Conservation (phyloP, 495 filamentous ascomycete species). For the Mytilinidion resinicola region DNA sequence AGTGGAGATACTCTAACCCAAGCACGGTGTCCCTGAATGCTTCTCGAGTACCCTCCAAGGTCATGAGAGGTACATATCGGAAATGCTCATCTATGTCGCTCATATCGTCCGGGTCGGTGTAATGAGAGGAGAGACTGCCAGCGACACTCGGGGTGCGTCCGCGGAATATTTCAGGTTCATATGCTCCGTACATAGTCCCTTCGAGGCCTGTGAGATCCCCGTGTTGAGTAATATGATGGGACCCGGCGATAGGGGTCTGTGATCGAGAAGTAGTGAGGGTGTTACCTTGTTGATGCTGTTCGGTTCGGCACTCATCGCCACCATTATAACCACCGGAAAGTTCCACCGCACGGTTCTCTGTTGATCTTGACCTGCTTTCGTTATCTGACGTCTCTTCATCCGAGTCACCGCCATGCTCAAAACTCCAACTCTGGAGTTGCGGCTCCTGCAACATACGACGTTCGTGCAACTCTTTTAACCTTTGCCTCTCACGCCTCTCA, state of each 20-base stretch:
- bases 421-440: conserved; percentile 55
- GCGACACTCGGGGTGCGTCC: conserved; percentile 56
- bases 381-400: conserved; percentile 39
- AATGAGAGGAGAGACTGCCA: conserved; percentile 51
- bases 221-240: conserved; percentile 35
- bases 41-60: conserved; percentile 72
- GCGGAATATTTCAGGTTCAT: conserved; percentile 47
- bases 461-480: conserved; percentile 15
- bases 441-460: neutral
- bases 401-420: conserved; percentile 69
- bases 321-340: neutral
- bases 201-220: conserved; percentile 54
- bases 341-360: conserved; percentile 1
- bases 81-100: conserved; percentile 45
- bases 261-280: conserved; percentile 24
- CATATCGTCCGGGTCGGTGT: conserved; percentile 61
- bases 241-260: conserved; percentile 13
- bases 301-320: no score
- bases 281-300: neutral
- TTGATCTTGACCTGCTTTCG: conserved; percentile 22
- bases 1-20: conserved; percentile 92
- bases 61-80: conserved; percentile 85
- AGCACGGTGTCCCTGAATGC: conserved; percentile 91
- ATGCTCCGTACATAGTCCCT: conserved; percentile 68
- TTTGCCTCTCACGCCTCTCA: conserved; percentile 24